phyloP scores from a whole-genome alignment of 2,329 filamentous ascomycete species.

The Fusarium compactum region DNA sequence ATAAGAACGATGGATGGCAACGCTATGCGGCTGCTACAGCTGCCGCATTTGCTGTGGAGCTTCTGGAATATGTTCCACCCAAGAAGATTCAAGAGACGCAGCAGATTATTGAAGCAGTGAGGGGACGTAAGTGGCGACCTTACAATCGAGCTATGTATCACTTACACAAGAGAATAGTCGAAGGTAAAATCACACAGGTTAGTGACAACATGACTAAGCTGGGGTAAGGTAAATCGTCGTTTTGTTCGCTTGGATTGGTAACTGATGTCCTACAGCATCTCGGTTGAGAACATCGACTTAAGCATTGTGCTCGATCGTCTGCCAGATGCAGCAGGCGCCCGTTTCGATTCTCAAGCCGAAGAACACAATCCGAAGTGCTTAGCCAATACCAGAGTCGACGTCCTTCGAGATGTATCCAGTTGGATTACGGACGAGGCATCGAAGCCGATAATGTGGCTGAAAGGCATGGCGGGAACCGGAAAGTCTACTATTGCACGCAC shows the following conservation, averaged over 20 bases:
- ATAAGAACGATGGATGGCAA: background rate
- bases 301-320: rapidly evolving
- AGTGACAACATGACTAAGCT: rapidly evolving
- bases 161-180: background rate
- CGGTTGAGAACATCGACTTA: rapidly evolving
- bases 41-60: background rate
- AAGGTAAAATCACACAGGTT: too few relatives aligned
- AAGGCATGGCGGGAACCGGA: conserved; percentile 1
- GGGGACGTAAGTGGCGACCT: background rate
- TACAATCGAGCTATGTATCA: rapidly evolving
- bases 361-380: conserved; percentile 50
- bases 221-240: too few relatives aligned
- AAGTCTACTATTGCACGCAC: conserved; percentile 49
- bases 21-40: background rate
- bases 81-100: conserved; percentile 70
- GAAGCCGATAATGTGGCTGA: background rate
- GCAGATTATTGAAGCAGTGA: conserved; percentile 57
- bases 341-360: conserved; percentile 53
- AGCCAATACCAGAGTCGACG: conserved; percentile 44
- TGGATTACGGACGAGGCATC: background rate
- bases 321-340: conserved; percentile 24
- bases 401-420: background rate
- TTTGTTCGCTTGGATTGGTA: too few relatives aligned
- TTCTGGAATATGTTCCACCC: background rate
- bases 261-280: background rate